Base-by-base conservation (phyloP, 1,139 yeast genomes). In the Yamadazyma epiphylla region DNA sequence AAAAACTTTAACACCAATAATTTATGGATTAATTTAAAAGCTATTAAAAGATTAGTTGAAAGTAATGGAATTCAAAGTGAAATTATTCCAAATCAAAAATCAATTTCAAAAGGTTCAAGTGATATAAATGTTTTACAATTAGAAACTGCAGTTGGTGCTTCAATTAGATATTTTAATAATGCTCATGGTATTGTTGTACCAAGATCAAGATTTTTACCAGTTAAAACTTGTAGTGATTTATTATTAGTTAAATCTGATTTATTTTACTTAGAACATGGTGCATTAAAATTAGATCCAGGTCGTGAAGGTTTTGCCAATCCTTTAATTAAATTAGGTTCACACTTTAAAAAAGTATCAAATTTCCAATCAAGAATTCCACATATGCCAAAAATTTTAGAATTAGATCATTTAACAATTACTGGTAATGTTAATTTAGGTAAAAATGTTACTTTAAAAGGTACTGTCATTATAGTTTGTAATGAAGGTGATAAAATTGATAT, bases 91-190 rank as follows among this genome's bases (percentile, higher is more conserved):
- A 91, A 91, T 65, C 77, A 74, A 52, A 91, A 91, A 69, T 68
- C 94, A 31, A 81, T 91, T 55, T 72, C 79, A 34, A 72, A 75
- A 45, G 95, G 95, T 37, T 76, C 78, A 42, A 67, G 73, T 32
- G 96, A 88, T 41, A 73, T 84, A 48, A 81, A 83, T 51, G 96
- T 91, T 31, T 68, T 91, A 53, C 98, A 91, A 69, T 78, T 91
- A 55, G 98, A 91, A 70, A 91, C 98, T 31, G 98, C 98, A 16
- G 95, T 88, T 45, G 98, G 98, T 70, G 98, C 98, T 25, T 97
- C 98, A 32, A 91, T 91, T 57, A 86, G 95, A 64, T 94, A 89
- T 64, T 91, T 94, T 63, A 74, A 81, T 47, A 85, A 87, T 49
- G 96, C 97, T 19, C 96, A 88, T 53, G 98, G 98, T 64, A 94